A percentile compares a stretch with the other conserved stretches of the same genome.
Conservation (phyloP, 495 filamentous ascomycete genomes). For the Penicillium simplicissimum region DNA sequence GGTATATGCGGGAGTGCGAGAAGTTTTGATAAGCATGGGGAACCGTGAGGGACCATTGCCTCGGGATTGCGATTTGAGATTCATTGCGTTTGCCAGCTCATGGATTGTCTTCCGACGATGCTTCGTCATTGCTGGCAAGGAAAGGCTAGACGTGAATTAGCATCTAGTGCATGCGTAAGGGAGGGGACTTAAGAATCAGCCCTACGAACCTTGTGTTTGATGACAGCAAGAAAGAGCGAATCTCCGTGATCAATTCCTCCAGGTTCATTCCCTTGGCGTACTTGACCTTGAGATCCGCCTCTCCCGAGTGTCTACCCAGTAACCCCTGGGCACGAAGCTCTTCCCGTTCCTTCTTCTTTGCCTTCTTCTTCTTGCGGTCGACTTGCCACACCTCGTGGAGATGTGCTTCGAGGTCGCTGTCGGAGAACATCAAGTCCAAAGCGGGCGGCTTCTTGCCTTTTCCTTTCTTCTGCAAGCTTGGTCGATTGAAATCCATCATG, state of each 20-base stretch:
- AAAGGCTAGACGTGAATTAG: conserved; percentile 52
- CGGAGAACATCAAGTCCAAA: conserved; percentile 59
- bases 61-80: conserved; percentile 78
- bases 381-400: conserved; percentile 67
- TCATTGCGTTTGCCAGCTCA: conserved; percentile 65
- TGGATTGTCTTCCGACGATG: conserved; percentile 74
- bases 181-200: background rate
- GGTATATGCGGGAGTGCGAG: conserved; percentile 55
- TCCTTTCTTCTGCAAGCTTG: conserved; percentile 53
- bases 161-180: background rate
- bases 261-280: conserved; percentile 72
- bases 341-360: conserved; percentile 77
- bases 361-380: conserved; percentile 79
- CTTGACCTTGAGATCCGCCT: conserved; percentile 67
- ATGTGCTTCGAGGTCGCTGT: conserved; percentile 69
- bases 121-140: conserved; percentile 84
- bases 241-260: conserved; percentile 69
- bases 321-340: conserved; percentile 75
- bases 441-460: conserved; percentile 53
- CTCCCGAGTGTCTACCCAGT: conserved; percentile 64
- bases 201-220: conserved; percentile 59
- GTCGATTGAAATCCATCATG: conserved; percentile 78
- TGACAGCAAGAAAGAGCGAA: conserved; percentile 68
- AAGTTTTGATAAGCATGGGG: conserved; percentile 75
- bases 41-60: conserved; percentile 74